These are phyloP conservation scores for Colletotrichum australisinense DNA, from an alignment of 2,329 filamentous ascomycete genomes.

Conservation along the genomic window DNA sequence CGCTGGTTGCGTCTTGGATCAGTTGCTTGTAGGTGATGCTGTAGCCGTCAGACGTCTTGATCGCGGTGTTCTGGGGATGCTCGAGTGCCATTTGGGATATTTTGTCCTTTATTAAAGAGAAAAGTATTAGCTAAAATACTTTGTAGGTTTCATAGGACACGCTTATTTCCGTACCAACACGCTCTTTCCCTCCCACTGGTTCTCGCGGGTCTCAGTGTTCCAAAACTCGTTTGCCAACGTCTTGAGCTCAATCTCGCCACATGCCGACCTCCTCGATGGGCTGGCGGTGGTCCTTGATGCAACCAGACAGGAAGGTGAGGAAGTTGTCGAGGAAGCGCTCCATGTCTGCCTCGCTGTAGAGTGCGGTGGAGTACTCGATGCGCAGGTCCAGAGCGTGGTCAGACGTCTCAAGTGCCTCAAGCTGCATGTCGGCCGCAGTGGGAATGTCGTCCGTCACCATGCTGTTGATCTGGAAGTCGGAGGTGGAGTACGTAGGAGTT, in stretches of 20 bases:
- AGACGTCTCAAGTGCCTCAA: constrained; percentile 40
- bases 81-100: constrained; percentile 39
- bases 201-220: constrained; percentile 37
- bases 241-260: constrained; percentile 39
- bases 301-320: constrained; percentile 40
- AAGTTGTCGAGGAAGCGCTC: constrained; percentile 43
- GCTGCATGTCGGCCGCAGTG: constrained; percentile 39
- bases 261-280: constrained; percentile 40
- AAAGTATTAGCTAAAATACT: neutral
- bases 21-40: constrained; percentile 40
- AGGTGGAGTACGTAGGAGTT: constrained; percentile 36
- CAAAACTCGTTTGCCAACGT: constrained; percentile 38
- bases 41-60: constrained; percentile 41
- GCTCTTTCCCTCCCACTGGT: constrained; percentile 38
- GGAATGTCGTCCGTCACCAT: constrained; percentile 41
- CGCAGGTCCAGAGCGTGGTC: constrained; percentile 39
- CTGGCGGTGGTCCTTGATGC: constrained; percentile 41
- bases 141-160: neutral
- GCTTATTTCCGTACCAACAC: constrained; percentile 26
- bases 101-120: constrained; percentile 27
- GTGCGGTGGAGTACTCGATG: constrained; percentile 39
- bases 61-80: constrained; percentile 39
- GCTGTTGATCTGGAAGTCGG: constrained; percentile 39
- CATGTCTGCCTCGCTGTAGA: constrained; percentile 40
- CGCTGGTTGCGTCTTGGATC: constrained; percentile 38